phyloP scores from a whole-genome alignment of 1,139 yeast species.

The Zygoascus sp. region DNA sequence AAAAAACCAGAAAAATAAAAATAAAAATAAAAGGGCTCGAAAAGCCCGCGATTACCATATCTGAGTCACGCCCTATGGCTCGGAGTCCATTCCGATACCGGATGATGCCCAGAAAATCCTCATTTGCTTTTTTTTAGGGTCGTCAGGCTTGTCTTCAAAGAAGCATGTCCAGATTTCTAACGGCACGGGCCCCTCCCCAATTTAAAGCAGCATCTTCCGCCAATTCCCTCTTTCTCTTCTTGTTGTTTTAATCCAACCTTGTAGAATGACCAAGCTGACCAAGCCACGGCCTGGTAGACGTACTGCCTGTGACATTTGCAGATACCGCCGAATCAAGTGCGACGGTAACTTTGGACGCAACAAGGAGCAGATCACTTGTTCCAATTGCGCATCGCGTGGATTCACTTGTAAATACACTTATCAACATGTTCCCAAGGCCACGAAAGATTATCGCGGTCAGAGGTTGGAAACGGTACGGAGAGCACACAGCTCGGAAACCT shows the following conservation, averaged over 20 bases:
- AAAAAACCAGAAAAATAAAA: too few species aligned
- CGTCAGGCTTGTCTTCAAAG: too few species aligned
- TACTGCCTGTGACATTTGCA: slow-evolving; percentile 6
- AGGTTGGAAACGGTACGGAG: not conserved
- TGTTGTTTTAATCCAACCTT: not conserved
- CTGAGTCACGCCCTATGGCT: not conserved
- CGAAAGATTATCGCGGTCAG: not conserved
- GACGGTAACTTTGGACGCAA: slow-evolving; percentile 2
- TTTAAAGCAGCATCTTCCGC: not conserved
- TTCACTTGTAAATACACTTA: slow-evolving; percentile 1
- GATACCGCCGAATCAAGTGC: slow-evolving; percentile 5
- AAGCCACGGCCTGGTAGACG: slow-evolving; percentile 6
- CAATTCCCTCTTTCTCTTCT: too few species aligned
- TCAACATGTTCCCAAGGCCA: not conserved
- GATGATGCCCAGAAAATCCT: too few species aligned
- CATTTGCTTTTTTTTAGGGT: too few species aligned
- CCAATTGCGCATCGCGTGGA: slow-evolving; percentile 4
- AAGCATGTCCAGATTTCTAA: not conserved
- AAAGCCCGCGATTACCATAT: not conserved
- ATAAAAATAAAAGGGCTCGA: not conserved
- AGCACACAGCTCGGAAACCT: too few species aligned
- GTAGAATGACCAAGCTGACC: not conserved
- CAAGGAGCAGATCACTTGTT: not conserved
- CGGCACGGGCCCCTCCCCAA: too few species aligned
- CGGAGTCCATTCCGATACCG: slow-evolving; percentile 1